Percentiles rank a stretch among this genome's conserved stretches.
Conservation (phyloP, 305 asterid species). For the Rubia occidens region DNA sequence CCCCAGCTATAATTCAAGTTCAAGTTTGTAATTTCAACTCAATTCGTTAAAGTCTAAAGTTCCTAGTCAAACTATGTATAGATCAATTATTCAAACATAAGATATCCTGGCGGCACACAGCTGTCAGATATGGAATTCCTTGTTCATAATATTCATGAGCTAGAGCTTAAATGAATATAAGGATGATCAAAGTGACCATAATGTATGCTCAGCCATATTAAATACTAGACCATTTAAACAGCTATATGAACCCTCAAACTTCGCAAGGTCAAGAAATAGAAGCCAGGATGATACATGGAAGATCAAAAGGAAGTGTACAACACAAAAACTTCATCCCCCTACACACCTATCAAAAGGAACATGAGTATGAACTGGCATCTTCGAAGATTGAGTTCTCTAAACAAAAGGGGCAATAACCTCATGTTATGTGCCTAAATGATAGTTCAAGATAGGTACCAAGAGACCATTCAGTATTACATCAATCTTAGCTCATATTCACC, state of each 20-base stretch:
- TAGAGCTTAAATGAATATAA: neutral
- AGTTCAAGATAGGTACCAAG: neutral
- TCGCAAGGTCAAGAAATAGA: neutral
- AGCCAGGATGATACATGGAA: neutral
- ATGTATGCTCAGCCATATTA: neutral
- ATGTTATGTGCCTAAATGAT: neutral
- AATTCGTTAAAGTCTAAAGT: neutral
- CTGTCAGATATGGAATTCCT: neutral
- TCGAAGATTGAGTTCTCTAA: neutral
- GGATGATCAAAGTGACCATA: neutral
- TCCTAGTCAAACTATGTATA: neutral
- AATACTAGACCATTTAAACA: neutral
- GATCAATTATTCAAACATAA: neutral
- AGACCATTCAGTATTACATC: constrained; percentile 14
- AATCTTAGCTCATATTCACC: constrained; percentile 41
- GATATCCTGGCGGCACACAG: neutral
- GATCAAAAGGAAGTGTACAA: constrained; percentile 1
- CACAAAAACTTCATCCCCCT: neutral
- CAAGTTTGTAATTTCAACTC: neutral
- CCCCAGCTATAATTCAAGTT: neutral
- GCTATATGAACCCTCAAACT: neutral
- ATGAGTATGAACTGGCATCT: neutral
- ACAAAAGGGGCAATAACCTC: constrained; percentile 3
- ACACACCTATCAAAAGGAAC: neutral
- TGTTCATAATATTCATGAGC: constrained; percentile 4